Percentiles rank a stretch among this genome's conserved stretches.
Conservation (phyloP, 1,284 basidiomycete species). For the Papiliotrema fonsecae region DNA sequence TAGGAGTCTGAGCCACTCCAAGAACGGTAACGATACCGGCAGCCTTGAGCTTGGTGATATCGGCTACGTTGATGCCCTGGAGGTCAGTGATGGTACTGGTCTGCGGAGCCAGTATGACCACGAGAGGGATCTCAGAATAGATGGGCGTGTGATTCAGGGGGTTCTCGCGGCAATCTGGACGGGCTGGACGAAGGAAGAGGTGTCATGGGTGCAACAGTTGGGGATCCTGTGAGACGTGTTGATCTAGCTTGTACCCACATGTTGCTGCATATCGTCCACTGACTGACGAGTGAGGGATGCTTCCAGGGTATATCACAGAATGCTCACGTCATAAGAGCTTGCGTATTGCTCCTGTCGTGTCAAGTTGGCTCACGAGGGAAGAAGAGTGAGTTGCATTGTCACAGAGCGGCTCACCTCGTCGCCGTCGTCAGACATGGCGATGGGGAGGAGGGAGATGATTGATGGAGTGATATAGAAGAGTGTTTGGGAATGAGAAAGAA, state of each 20-base stretch:
- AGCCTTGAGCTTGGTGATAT: slow-evolving; percentile 84
- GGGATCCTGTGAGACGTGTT: no score
- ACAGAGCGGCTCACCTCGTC: slow-evolving; percentile 21
- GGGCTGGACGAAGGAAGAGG: slow-evolving; percentile 1
- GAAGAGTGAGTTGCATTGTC: neutral
- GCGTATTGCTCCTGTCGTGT: neutral
- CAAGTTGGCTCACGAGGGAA: neutral
- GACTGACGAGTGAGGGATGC: slow-evolving; percentile 57
- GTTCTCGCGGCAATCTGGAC: no score
- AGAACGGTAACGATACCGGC: slow-evolving; percentile 51
- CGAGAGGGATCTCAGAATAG: no score
- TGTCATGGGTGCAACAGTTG: no score
- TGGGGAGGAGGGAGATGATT: neutral
- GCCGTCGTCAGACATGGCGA: slow-evolving; percentile 31
- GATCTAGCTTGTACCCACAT: slow-evolving; percentile 59
- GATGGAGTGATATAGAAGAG: neutral
- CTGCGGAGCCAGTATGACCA: no score
- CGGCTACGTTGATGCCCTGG: slow-evolving; percentile 89
- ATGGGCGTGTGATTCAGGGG: no score
- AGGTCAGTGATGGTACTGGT: neutral
- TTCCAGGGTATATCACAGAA: neutral
- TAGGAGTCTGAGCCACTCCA: slow-evolving; percentile 62
- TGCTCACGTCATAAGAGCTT: slow-evolving; percentile 9
- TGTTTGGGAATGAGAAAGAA: neutral
- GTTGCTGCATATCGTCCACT: slow-evolving; percentile 81